Percentiles rank a stretch among this genome's conserved stretches.
phyloP scores from a whole-genome alignment of 768 basidiomycete species.

The Termitomyces sp. region DNA sequence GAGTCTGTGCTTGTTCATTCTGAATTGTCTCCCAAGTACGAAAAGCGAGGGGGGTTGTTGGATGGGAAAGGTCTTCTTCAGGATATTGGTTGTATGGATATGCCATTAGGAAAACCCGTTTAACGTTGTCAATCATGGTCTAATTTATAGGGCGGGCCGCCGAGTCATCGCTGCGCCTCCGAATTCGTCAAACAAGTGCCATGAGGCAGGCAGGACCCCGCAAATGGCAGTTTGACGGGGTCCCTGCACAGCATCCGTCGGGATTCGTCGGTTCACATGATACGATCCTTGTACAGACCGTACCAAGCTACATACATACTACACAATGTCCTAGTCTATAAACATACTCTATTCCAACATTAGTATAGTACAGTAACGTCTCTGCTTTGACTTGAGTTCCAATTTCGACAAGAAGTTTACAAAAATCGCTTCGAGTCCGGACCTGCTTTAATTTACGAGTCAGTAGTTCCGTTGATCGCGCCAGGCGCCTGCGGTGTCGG shows the following conservation, averaged over 20 bases:
- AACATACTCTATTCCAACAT: conserved; percentile 3
- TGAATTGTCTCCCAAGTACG: conserved; percentile 38
- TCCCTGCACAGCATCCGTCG: conserved; percentile 27
- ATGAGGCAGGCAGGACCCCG: conserved; percentile 22
- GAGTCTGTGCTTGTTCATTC: conserved; percentile 19
- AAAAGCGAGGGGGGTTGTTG: conserved; percentile 39
- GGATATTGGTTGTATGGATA: conserved; percentile 40
- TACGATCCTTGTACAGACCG: not conserved
- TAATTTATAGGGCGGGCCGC: conserved; percentile 28
- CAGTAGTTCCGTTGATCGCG: conserved; percentile 9
- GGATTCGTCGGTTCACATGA: conserved; percentile 22
- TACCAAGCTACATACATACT: not conserved
- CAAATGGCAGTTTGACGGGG: conserved; percentile 14
- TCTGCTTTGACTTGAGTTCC: not conserved
- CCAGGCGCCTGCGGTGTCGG: conserved; percentile 20
- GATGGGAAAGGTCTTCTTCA: conserved; percentile 41
- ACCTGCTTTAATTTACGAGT: conserved; percentile 1
- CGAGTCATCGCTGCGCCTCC: conserved; percentile 24
- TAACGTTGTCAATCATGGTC: conserved; percentile 15
- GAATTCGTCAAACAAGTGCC: conserved; percentile 30
- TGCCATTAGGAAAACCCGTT: conserved; percentile 37
- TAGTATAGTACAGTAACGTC: conserved; percentile 10
- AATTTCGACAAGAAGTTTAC: not conserved
- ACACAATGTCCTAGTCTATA: not conserved
- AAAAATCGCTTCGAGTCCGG: not conserved